A percentile compares a stretch with the other conserved stretches of the same genome.
Evolutionary conservation across 306 rosid species (phyloP).

Genomic region (Acacia melanoxylon): DNA sequence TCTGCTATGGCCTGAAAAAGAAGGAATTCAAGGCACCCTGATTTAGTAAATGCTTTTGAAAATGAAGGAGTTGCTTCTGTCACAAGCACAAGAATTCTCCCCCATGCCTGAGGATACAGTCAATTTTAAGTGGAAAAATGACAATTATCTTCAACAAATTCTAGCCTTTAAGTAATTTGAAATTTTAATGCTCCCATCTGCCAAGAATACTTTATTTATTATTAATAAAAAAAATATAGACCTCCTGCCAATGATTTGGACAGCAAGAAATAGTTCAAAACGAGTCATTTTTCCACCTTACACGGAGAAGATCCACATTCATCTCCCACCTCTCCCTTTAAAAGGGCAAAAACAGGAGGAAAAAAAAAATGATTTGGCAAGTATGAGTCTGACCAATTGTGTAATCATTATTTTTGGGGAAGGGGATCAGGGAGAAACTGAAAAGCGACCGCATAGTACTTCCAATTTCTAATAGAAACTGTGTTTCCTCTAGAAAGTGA

Average conservation of each 20-base stretch:
- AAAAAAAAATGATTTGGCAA: not conserved
- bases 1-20: slow-evolving; percentile 85
- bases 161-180: not conserved
- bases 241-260: not conserved
- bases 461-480: not conserved
- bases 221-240: too few species aligned
- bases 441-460: not conserved
- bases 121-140: not conserved
- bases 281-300: not conserved
- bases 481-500: not conserved
- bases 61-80: not conserved
- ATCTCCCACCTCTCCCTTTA: not conserved
- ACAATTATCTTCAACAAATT: not conserved
- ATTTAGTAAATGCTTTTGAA: not conserved
- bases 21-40: not conserved
- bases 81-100: not conserved
- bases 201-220: not conserved
- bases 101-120: not conserved
- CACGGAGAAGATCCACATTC: not conserved
- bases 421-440: not conserved
- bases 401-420: not conserved
- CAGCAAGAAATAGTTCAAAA: not conserved
- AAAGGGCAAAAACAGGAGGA: not conserved
- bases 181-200: not conserved
- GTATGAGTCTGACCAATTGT: too few species aligned